These are phyloP conservation scores for Phytopythium sindhum DNA, from an alignment of 352 stramenopile species.

Conservation along the genomic window DNA sequence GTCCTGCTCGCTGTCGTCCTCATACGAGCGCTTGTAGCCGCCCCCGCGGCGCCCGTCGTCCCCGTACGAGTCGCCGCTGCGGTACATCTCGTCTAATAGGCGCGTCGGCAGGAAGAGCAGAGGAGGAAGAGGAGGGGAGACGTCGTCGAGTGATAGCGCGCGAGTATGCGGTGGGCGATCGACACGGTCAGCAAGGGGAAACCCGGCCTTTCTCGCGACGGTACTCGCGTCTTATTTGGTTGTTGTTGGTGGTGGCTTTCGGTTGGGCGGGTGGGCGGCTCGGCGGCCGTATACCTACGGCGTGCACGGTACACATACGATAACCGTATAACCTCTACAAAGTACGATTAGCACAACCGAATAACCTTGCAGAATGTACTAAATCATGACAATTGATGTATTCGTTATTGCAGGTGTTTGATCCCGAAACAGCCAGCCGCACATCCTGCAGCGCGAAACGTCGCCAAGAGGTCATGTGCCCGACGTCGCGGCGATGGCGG, in stretches of 20 bases:
- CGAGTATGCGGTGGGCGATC: not conserved
- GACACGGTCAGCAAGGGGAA: not conserved
- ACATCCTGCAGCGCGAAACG: not conserved
- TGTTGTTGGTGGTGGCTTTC: not conserved
- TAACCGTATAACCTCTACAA: not conserved
- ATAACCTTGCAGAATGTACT: not conserved
- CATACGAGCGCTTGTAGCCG: slow-evolving; percentile 60
- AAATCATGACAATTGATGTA: not conserved
- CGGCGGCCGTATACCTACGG: not conserved
- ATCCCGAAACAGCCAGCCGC: not conserved
- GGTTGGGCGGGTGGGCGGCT: not conserved
- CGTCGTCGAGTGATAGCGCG: not conserved
- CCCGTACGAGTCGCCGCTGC: slow-evolving; percentile 12
- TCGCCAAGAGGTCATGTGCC: not conserved
- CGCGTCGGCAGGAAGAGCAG: not conserved
- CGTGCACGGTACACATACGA: not conserved
- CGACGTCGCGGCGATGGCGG: not conserved
- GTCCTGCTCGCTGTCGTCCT: slow-evolving; percentile 34
- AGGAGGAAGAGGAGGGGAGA: not conserved
- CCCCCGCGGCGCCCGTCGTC: slow-evolving; percentile 22
- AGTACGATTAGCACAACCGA: not conserved
- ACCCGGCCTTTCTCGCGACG: not conserved
- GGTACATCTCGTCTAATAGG: slow-evolving; percentile 1
- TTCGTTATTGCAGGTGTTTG: not conserved
- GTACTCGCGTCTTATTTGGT: not conserved